Evolutionary conservation across 352 stramenopile genomes (phyloP).

Genomic region (Phytophthora idaei): DNA sequence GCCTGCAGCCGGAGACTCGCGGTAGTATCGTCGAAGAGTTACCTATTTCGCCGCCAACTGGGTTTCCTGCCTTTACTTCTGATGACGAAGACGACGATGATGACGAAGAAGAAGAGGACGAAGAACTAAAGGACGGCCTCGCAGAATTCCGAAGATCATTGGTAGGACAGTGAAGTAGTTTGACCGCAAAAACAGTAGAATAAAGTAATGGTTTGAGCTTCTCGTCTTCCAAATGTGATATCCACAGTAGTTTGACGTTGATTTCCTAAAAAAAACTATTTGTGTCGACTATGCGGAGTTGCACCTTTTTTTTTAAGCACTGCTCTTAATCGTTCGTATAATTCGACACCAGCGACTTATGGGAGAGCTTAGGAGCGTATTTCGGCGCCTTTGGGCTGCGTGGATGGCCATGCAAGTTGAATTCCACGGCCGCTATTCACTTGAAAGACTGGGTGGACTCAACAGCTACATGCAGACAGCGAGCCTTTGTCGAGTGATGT

Average conservation of each 20-base stretch:
- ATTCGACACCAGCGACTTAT: neutral
- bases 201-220: too few species aligned
- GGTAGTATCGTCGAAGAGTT: conserved; percentile 58
- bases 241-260: too few species aligned
- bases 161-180: conserved; percentile 18
- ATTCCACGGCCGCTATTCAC: neutral
- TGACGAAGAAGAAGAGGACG: conserved; percentile 50
- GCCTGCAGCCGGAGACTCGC: conserved; percentile 55
- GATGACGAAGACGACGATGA: conserved; percentile 64
- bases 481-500: conserved; percentile 4
- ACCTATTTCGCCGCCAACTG: conserved; percentile 30
- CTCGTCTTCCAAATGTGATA: too few species aligned
- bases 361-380: neutral
- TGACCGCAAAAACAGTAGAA: neutral
- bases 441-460: neutral
- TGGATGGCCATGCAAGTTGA: conserved; percentile 27
- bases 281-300: neutral
- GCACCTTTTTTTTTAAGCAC: too few species aligned
- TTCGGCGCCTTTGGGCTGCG: neutral
- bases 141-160: conserved; percentile 49
- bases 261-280: neutral
- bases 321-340: too few species aligned
- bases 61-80: conserved; percentile 50
- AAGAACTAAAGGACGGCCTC: conserved; percentile 44
- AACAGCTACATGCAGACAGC: conserved; percentile 6